Evolutionary conservation across 2,329 filamentous ascomycete species (phyloP), one percentile per base, ranked within the genome.

Genomic region (Diaporthe vexans): DNA sequence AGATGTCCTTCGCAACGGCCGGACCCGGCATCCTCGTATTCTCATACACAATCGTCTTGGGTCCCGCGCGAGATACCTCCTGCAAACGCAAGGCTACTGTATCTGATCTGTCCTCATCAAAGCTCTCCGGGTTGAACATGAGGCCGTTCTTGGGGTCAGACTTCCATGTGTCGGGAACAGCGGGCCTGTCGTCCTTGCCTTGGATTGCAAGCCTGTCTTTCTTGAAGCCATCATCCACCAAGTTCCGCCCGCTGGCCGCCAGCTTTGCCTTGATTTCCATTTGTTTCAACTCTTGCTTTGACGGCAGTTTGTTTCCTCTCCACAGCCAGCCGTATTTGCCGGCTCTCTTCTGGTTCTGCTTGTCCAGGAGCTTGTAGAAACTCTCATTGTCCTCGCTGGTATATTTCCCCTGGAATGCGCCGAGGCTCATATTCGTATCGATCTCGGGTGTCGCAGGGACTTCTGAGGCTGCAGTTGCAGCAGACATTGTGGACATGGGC

Each of bases 321-420:
- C 95, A 97, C 59, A 98, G 87, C 94, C 96, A 98, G 1, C 92
- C 91, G 80, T 98, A 94, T 79, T 96, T 97, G 79, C 95, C 93
- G 0, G 94, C 92, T 68, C 89, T 91, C 82, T 95, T 96, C 76
- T 92, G 89, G 80, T 98, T 99, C 80, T 98, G 95, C 79, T 92
- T 94, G 84, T 99, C 97, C 37, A 98, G 86, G 1, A 99, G 88
- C 78, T 93, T 93, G 83, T 98, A 97, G 85, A 99, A 98, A 78
- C 94, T 97, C 81, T 98, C 97, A 81, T 98, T 98, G 82, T 99
- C 97, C 83, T 99, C 97, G 80, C 95, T 98, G 1, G 96, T 99
- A 84, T 98, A 98, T 78, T 94, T 96, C 4, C 94, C 90, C 81
- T 99, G 97, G 79, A 98, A 99, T 1, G 92, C 91, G 71, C 92